Evolutionary conservation across 192 early-diverging fungal species (phyloP).

Genomic region (Backusella circina): DNA sequence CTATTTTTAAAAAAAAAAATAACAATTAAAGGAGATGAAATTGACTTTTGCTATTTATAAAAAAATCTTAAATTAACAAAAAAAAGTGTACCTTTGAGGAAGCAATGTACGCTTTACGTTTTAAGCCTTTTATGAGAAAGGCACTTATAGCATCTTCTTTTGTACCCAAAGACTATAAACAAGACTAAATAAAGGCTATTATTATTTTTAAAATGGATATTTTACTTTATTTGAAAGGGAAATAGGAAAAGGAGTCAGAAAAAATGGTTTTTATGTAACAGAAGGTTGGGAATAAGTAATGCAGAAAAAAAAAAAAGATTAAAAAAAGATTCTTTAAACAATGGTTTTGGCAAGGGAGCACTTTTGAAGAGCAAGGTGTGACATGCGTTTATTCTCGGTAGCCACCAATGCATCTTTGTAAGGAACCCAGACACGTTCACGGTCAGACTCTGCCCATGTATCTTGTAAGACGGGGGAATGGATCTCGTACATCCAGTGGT

Average conservation of each 20-base stretch:
- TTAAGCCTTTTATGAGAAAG: conserved; percentile 21
- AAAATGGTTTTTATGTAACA: not conserved
- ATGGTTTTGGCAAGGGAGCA: conserved; percentile 9
- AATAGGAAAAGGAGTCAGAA: not conserved
- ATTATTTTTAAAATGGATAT: not conserved
- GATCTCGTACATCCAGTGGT: conserved; percentile 34
- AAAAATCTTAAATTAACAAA: not conserved
- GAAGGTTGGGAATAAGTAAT: not conserved
- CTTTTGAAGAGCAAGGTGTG: conserved; percentile 17
- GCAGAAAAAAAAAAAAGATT: not conserved
- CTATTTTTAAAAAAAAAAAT: not conserved
- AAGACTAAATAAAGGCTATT: not conserved
- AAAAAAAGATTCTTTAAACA: not conserved
- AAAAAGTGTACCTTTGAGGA: conserved; percentile 23
- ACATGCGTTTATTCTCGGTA: conserved; percentile 4
- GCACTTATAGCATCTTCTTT: not conserved
- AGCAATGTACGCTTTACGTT: not conserved
- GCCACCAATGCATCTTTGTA: conserved; percentile 3
- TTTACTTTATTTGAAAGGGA: not conserved
- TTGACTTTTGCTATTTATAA: not conserved
- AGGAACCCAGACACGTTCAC: conserved; percentile 23
- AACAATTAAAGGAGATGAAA: not conserved
- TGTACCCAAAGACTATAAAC: not conserved
- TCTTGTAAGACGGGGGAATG: conserved; percentile 1
- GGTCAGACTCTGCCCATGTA: conserved; percentile 12